Base-by-base conservation (phyloP, 2,329 filamentous ascomycete species). In the Thelonectria olida region DNA sequence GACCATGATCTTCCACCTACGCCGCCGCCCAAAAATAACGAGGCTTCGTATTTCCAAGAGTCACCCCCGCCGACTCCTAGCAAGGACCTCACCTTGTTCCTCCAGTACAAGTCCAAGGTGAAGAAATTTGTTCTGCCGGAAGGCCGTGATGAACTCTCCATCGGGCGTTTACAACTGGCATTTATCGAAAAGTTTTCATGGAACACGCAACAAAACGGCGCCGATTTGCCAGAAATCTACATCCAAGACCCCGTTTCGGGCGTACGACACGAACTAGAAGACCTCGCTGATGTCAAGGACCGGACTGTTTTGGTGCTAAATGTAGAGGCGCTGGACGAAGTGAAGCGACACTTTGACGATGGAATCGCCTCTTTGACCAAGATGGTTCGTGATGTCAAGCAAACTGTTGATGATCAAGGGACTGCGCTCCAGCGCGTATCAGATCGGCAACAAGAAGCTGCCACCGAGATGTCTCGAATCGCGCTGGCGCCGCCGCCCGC, bases 181-280 rank as follows among this genome's bases (percentile, higher is more conserved):
- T 99, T 99, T 71, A 99, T 99, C 69, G 96, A 99, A 69, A 99
- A 97, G 75, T 99, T 99, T 74, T 96, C 95, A 0, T 99, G 96
- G 94, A 98, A 97, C 71, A 97, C 95, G 1, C 94, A 98, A 70
- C 91, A 93, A 62, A 96, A 97, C 71, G 96, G 96, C 7, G 88
- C 89, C 13, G 96, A 99, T 74, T 80, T 99, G 45, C 96, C 96
- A 0, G 96, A 99, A 71, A 98, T 99, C 15, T 97, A 99, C 75
- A 96, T 99, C 15, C 96, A 99, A 76, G 96, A 99, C 75, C 91
- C 94, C 0, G 86, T 97, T 2, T 98, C 96, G 8, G 96, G 96
- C 1, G 92, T 99, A n/a, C 90, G 96, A 15, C 95, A 99, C 75
- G 96, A 99, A 79, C 81, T 99, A 22, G 96, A 99, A 75, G 96